Evolutionary conservation across 2,329 filamentous ascomycete genomes (phyloP), one percentile per base, ranked within the genome.

Genomic region (Drechslera avenae): DNA sequence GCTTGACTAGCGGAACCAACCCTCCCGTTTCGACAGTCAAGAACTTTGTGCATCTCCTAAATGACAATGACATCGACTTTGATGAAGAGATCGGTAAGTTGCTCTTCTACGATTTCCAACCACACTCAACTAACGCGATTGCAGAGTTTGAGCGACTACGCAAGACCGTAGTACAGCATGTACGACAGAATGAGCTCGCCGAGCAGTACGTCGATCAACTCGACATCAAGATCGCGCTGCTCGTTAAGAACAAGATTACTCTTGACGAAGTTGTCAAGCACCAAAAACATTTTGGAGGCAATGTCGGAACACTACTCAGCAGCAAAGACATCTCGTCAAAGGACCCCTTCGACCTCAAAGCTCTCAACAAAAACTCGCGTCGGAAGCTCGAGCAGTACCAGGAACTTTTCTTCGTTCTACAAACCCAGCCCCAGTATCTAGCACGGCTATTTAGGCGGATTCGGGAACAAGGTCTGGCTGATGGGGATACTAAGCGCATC

Each of bases 181-280:
- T 99, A 8, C 88, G 93, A 39, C 92, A 97, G 64, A 99, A 99
- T 67, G 94, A 99, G 76, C 87, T 96, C 79, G 85, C 95, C 32
- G 94, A 99, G 75, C 91, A 97, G 71, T 99, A 99, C 69, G 96
- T 99, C 62, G 92, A 96, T 65, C 94, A 99, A 71, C 83, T 99
- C 30, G 95, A 99, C 69, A 96, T 99, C 80, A 99, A 99, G 78
- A 99, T 99, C 72, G 94, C 94, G 1, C 83, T 99, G 3, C 82
- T 99, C 14, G 94, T 99, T 66, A 97, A 97, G 82, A 99, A 99
- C 83, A 99, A 99, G 76, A 99, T 99, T 67, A 97, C 94, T 0
- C 82, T 99, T 3, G 94, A 99, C 68, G 95, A 99, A 75, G 94
- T 99, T 21, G 90, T 99, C 47, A 91, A 91, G 65, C 94, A 97